Evolutionary conservation across 441 rosid species (phyloP), one percentile per base, ranked within the genome.

Genomic region (Dalechampia spathulata): DNA sequence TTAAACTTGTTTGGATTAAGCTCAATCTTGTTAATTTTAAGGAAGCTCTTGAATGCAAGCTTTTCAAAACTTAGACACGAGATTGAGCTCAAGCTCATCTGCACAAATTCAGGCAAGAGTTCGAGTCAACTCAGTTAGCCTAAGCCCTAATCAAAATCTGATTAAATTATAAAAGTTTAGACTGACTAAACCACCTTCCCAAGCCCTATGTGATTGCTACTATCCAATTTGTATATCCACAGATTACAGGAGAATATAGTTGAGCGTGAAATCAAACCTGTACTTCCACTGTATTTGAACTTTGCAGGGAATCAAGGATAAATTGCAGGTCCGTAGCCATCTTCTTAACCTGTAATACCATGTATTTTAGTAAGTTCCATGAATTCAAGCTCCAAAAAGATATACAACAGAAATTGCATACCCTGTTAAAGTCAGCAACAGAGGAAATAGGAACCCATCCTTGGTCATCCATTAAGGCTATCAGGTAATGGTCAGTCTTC

Each of bases 391-490:
- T 16, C 16, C 30, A 37, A 61, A 2, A 23, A 16, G 51, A 11
- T 23, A 41, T 52, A 38, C 40, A 25, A 32, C n/a, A 42, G 20
- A 43, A 2, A 42, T 22, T 45, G 32, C 70, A 54, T 80, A 93
- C 99, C 93, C 97, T 83, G 68, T 87, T 90, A 58, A 93, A 93
- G 63, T 79, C 83, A 0, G 97, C 95, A 64, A 93, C 75, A n/a
- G 41, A 58, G 34, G 83, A 66, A 46, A 77, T 76, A 19, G 87
- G 79, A 76, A 85, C 97, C 96, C 96, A 85, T 64, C 97, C 97
- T 60, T 83, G 78, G 58, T 81, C 76, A 75, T 93, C 97, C 99
- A 93, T 87, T 74, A 83, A 76, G 59, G 89, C 76, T 37, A 77
- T 76, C 52, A 90, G 75, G 65, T 74, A 90, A 52, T 63, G 70